phyloP scores from a whole-genome alignment of 1,139 yeast genomes.

The Geotrichum siamense region DNA sequence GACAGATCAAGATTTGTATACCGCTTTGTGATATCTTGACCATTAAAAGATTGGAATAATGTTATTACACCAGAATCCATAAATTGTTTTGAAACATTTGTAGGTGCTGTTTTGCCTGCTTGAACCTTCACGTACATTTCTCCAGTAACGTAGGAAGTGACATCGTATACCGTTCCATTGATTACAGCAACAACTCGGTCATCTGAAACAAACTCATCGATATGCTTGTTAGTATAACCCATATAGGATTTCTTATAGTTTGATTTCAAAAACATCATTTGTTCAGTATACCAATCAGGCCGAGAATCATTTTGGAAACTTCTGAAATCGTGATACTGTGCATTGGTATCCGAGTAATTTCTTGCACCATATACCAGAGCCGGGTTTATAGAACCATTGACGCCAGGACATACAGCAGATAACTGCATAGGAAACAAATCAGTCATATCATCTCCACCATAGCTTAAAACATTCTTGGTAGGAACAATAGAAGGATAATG shows the following conservation, averaged over 20 bases:
- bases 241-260: conserved; percentile 35
- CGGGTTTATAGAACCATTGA: conserved; percentile 31
- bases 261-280: conserved; percentile 34
- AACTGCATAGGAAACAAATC: conserved; percentile 38
- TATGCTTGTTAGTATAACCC: conserved; percentile 35
- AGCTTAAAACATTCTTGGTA: conserved; percentile 30
- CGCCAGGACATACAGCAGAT: conserved; percentile 36
- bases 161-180: conserved; percentile 36
- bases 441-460: conserved; percentile 36
- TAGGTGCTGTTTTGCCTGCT: conserved; percentile 25
- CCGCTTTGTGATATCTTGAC: conserved; percentile 34
- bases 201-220: conserved; percentile 27
- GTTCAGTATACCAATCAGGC: conserved; percentile 40
- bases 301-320: conserved; percentile 36
- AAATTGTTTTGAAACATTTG: conserved; percentile 29
- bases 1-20: conserved; percentile 28
- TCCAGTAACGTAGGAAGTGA: conserved; percentile 36
- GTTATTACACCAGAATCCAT: conserved; percentile 30
- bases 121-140: conserved; percentile 33
- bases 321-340: conserved; percentile 38
- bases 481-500: conserved; percentile 39
- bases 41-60: conserved; percentile 33
- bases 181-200: conserved; percentile 31
- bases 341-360: conserved; percentile 36
- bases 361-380: conserved; percentile 35